Evolutionary conservation across 1,284 basidiomycete genomes (phyloP).

Genomic region (Cryptococcus maquisensis): DNA sequence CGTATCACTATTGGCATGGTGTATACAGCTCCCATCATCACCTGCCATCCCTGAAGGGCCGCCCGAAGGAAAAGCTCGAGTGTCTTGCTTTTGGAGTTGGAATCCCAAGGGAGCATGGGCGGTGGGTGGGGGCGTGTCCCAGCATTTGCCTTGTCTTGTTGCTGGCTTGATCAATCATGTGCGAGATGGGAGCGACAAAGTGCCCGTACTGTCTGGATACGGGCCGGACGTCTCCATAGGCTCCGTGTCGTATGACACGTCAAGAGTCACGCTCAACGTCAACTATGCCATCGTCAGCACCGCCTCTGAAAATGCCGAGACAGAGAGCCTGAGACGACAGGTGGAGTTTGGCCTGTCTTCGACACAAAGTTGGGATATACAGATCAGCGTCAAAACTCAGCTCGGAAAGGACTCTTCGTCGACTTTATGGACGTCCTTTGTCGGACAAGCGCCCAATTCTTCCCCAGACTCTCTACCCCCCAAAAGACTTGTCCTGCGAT

Average conservation of each 20-base stretch:
- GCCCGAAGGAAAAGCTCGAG: constrained; percentile 55
- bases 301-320: constrained; percentile 60
- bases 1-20: constrained; percentile 85
- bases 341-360: constrained; percentile 76
- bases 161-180: constrained; percentile 73
- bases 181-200: constrained; percentile 63
- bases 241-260: constrained; percentile 68
- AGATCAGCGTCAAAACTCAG: constrained; percentile 61
- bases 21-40: constrained; percentile 62
- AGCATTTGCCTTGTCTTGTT: constrained; percentile 76
- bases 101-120: constrained; percentile 87
- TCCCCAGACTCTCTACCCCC: constrained; percentile 46
- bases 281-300: constrained; percentile 71
- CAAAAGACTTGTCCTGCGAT: constrained; percentile 62
- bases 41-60: constrained; percentile 44
- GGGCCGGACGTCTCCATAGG: constrained; percentile 79
- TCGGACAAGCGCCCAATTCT: constrained; percentile 52
- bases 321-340: constrained; percentile 57
- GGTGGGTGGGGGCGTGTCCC: constrained; percentile 58
- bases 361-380: constrained; percentile 85
- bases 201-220: constrained; percentile 72
- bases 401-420: constrained; percentile 60
- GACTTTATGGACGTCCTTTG: constrained; percentile 65
- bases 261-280: constrained; percentile 74
- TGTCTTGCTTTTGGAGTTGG: constrained; percentile 94